Evolutionary conservation across 257 asterid genomes (phyloP), one percentile per base, ranked within the genome.

Genomic region (Schizonepeta tenuifolia): DNA sequence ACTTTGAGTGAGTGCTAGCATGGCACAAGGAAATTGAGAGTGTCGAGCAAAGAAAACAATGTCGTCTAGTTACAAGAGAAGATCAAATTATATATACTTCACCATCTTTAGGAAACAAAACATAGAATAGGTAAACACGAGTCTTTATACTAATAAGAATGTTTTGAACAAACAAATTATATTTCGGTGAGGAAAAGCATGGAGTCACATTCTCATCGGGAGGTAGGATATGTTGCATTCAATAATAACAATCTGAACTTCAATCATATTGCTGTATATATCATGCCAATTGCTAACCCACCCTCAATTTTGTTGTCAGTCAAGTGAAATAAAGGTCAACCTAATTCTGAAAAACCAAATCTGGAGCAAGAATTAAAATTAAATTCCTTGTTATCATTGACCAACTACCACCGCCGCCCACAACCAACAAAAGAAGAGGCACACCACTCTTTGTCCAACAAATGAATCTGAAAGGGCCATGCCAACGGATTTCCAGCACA

Each of bases 361-460:
- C 26, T 5, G 21, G 36, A 43, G 53, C 11, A 49, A 22, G 21
- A 36, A 46, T 75, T 14, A 57, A 49, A 46, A 7, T 17, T 26
- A 22, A 46, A 4, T 59, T n/a, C 7, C 70, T 10, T 3, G 13
- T 5, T 57, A 31, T 15, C 21, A 6, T 28, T 21, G 13, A 54
- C 63, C 76, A 20, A 77, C 60, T 59, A 18, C 26, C 67, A 47
- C 20, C 54, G 28, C 60, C 43, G 51, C 58, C 18, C 22, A 28
- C 51, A n/a, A 62, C 35, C 41, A 65, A 47, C 44, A 49, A 14
- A 11, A 64, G 46, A 36, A 46, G 65, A 66, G 21, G 72, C 57
- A 4, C 56, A 5, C 78, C 57, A n/a, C 56, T 9, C 28, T 56
- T 44, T 70, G 14, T 22, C 58, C 55, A 22, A 55, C 12, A 44